A percentile compares a stretch with the other conserved stretches of the same genome.
These are phyloP conservation scores for Triglochin maritima DNA, from an alignment of 106 monocot genomes.

Conservation along the genomic window DNA sequence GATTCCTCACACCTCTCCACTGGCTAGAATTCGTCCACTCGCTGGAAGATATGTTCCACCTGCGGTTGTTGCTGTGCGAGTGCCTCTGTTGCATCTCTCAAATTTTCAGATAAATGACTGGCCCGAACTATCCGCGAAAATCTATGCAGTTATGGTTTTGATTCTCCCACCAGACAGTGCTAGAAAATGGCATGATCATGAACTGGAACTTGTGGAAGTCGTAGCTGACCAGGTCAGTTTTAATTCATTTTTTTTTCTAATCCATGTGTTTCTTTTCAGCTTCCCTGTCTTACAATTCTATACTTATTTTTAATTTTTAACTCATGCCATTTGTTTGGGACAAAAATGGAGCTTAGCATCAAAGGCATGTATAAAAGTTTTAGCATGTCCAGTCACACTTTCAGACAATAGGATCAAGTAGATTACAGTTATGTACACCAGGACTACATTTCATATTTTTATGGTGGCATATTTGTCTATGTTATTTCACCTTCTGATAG, in stretches of 20 bases:
- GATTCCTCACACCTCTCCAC: constrained; percentile 54
- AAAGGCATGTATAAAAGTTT: no score
- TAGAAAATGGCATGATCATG: constrained; percentile 80
- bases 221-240: constrained; percentile 81
- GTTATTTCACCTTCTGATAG: no score
- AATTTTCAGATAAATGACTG: constrained; percentile 93
- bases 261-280: neutral
- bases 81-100: constrained; percentile 67
- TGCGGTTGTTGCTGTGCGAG: constrained; percentile 68
- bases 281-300: neutral
- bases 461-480: no score
- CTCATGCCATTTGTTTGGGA: no score
- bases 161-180: constrained; percentile 91
- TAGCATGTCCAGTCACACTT: no score
- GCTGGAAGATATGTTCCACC: constrained; percentile 57
- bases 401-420: no score
- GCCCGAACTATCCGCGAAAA: constrained; percentile 73
- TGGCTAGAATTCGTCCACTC: constrained; percentile 46
- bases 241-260: neutral
- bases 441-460: no score
- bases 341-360: no score
- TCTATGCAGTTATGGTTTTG: constrained; percentile 87
- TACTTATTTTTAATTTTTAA: no score
- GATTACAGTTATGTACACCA: no score
- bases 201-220: constrained; percentile 88